phyloP scores from a whole-genome alignment of 306 rosid genomes.

The Fagus sylvatica region DNA sequence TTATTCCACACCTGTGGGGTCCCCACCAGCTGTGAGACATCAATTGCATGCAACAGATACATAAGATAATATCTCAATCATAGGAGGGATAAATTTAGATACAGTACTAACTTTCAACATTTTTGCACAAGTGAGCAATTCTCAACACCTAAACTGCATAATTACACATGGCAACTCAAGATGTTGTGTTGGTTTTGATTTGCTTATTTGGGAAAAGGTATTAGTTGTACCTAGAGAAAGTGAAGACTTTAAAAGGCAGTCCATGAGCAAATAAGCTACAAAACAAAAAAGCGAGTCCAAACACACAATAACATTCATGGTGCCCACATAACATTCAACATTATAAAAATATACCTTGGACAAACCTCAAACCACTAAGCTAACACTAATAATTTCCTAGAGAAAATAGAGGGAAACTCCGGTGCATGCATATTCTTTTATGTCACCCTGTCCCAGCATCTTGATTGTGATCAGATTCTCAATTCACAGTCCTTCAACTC shows the following conservation, averaged over 20 bases:
- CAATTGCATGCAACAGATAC: too few relatives aligned
- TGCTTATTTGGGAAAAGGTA: too few relatives aligned
- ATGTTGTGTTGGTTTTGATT: background rate
- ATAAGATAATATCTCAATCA: background rate
- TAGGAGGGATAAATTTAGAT: background rate
- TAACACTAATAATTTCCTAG: background rate
- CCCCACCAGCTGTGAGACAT: too few relatives aligned
- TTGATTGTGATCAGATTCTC: background rate
- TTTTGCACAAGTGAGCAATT: background rate
- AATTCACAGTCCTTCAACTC: background rate
- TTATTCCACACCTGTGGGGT: background rate
- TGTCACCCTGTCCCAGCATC: background rate
- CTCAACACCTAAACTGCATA: background rate
- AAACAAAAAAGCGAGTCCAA: too few relatives aligned
- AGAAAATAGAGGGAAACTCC: background rate
- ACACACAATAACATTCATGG: background rate
- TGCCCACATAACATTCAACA: background rate
- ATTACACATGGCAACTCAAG: background rate
- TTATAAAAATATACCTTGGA: background rate
- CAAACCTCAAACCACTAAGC: background rate
- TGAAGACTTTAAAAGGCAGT: too few relatives aligned
- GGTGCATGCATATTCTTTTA: background rate
- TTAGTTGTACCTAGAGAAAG: too few relatives aligned
- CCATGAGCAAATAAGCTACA: too few relatives aligned
- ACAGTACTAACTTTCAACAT: background rate